These are phyloP conservation scores for Penicillium aurantiogriseum DNA, from an alignment of 2,329 filamentous ascomycete genomes.

Conservation along the genomic window DNA sequence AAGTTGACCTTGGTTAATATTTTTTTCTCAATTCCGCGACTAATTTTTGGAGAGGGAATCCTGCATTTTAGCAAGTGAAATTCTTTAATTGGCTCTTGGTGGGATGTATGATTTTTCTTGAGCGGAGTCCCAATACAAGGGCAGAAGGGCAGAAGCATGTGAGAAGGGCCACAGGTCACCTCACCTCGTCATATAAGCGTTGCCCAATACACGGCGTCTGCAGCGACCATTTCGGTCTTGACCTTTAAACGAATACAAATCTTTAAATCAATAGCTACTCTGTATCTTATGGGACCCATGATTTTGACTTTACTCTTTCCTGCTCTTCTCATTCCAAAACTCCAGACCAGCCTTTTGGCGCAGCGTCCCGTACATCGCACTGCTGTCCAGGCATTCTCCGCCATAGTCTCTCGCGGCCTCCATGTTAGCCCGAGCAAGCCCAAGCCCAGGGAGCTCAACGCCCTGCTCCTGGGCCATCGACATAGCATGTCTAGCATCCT, in stretches of 20 bases:
- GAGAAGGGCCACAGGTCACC: neutral
- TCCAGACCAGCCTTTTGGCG: slow-evolving; percentile 37
- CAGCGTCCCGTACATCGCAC: slow-evolving; percentile 39
- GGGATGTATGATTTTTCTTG: neutral
- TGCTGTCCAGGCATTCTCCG: slow-evolving; percentile 40
- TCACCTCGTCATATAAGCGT: neutral
- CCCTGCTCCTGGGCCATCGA: slow-evolving; percentile 32
- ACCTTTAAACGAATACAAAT: neutral
- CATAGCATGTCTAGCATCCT: slow-evolving; percentile 38
- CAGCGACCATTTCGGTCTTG: neutral
- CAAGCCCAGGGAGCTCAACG: slow-evolving; percentile 35
- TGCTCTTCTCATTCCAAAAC: slow-evolving; percentile 43
- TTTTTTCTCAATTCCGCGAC: neutral
- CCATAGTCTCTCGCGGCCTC: slow-evolving; percentile 36
- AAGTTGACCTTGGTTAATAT: neutral
- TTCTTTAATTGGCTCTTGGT: neutral
- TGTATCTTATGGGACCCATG: neutral
- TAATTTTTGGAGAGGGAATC: neutral
- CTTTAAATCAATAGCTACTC: neutral
- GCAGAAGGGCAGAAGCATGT: neutral
- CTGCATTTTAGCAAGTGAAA: neutral
- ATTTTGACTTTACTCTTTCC: slow-evolving; percentile 19
- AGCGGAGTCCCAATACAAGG: neutral
- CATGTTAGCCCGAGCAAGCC: slow-evolving; percentile 39
- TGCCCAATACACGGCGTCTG: neutral